A percentile compares a stretch with the other conserved stretches of the same genome.
Evolutionary conservation across 2,329 filamentous ascomycete species (phyloP).

Genomic region (Furcasterigmium furcatum): DNA sequence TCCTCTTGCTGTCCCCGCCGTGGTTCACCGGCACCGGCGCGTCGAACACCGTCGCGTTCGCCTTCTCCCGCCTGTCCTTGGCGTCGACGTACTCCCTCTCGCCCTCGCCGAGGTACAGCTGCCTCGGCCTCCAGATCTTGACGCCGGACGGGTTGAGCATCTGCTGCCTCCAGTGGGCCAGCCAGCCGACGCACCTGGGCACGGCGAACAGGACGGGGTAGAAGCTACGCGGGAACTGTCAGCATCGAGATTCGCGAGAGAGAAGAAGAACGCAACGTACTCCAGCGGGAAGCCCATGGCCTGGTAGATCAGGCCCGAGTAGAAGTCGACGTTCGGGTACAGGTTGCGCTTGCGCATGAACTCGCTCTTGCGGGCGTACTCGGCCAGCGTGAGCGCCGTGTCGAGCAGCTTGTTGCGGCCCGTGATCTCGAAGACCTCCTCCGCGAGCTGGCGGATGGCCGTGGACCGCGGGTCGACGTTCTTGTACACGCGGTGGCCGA

Average conservation of each 20-base stretch:
- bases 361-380: constrained; percentile 40
- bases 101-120: constrained; percentile 42
- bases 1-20: constrained; percentile 38
- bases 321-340: constrained; percentile 51
- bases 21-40: constrained; percentile 31
- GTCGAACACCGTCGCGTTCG: constrained; percentile 25
- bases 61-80: constrained; percentile 25
- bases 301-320: constrained; percentile 49
- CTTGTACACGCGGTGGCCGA: constrained; percentile 53
- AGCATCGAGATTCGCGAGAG: neutral
- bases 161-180: constrained; percentile 49
- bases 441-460: constrained; percentile 44
- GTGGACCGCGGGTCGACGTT: constrained; percentile 50
- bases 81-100: constrained; percentile 40
- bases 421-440: constrained; percentile 46
- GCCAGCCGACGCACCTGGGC: constrained; percentile 46
- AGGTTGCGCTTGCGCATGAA: constrained; percentile 46
- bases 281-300: constrained; percentile 51
- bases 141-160: constrained; percentile 41
- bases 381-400: constrained; percentile 41
- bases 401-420: constrained; percentile 49
- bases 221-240: constrained; percentile 27
- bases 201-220: constrained; percentile 50
- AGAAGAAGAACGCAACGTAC: constrained; percentile 12
- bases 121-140: constrained; percentile 48